A percentile compares a stretch with the other conserved stretches of the same genome.
phyloP scores from a whole-genome alignment of 2,329 filamentous ascomycete genomes.

The Colletotrichum liaoningense region DNA sequence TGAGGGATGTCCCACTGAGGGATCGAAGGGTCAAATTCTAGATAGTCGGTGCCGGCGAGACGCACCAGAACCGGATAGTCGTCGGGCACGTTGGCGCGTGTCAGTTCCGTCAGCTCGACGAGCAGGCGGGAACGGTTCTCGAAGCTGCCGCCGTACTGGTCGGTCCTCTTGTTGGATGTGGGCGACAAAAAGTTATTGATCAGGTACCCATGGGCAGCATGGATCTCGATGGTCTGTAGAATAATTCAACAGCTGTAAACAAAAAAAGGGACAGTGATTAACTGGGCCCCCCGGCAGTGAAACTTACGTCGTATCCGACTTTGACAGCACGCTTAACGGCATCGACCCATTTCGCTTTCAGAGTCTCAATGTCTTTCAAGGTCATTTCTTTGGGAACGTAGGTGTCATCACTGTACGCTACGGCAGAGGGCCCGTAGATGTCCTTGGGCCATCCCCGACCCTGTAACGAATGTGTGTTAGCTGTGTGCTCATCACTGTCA shows the following conservation, averaged over 20 bases:
- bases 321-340: conserved; percentile 65
- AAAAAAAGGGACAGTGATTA: neutral
- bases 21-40: conserved; percentile 67
- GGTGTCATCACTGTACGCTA: conserved; percentile 42
- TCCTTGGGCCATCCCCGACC: conserved; percentile 55
- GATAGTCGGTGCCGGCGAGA: conserved; percentile 78
- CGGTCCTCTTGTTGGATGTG: conserved; percentile 57
- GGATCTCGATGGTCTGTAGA: conserved; percentile 39
- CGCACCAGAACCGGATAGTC: conserved; percentile 77
- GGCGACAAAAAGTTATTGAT: conserved; percentile 58
- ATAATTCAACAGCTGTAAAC: neutral
- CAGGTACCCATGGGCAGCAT: conserved; percentile 61
- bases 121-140: conserved; percentile 56
- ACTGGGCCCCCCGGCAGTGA: neutral
- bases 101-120: conserved; percentile 63
- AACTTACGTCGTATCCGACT: conserved; percentile 70
- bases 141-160: conserved; percentile 58
- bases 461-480: neutral
- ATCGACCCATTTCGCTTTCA: conserved; percentile 70
- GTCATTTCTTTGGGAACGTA: conserved; percentile 65
- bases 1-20: conserved; percentile 75
- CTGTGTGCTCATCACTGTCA: neutral
- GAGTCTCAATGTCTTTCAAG: conserved; percentile 70
- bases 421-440: conserved; percentile 43
- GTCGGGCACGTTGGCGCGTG: conserved; percentile 70